Percentiles rank a stretch among this genome's conserved stretches.
Conservation (phyloP, 345 rosid species). For the Adansonia digitata region DNA sequence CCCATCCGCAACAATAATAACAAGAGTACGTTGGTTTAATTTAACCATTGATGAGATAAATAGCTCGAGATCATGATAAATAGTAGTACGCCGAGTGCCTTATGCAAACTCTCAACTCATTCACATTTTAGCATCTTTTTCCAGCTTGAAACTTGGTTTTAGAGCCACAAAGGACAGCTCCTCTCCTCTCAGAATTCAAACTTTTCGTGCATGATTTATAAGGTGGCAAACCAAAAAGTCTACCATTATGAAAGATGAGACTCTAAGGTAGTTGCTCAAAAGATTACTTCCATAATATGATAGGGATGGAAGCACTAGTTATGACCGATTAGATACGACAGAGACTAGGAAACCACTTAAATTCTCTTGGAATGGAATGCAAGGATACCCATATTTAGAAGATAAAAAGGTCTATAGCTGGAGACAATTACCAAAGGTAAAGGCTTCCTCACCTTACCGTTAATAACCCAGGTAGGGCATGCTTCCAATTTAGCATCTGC, state of each 20-base stretch:
- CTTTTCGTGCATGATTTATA: not conserved
- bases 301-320: not conserved
- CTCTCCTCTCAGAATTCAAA: not conserved
- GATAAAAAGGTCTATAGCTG: not conserved
- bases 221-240: not conserved
- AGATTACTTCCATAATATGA: not conserved
- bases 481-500: slow-evolving; percentile 68
- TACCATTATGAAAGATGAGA: not conserved
- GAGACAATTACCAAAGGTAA: not conserved
- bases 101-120: no score
- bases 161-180: no score
- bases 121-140: no score
- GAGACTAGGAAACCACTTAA: not conserved
- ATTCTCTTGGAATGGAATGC: not conserved
- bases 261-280: not conserved
- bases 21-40: no score
- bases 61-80: no score
- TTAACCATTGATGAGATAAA: no score
- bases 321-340: not conserved
- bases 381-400: not conserved
- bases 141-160: no score
- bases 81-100: no score
- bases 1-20: no score
- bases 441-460: slow-evolving; percentile 53
- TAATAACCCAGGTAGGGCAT: slow-evolving; percentile 81